Conservation (phyloP, 257 asterid species). For the Solanum sitiens region DNA sequence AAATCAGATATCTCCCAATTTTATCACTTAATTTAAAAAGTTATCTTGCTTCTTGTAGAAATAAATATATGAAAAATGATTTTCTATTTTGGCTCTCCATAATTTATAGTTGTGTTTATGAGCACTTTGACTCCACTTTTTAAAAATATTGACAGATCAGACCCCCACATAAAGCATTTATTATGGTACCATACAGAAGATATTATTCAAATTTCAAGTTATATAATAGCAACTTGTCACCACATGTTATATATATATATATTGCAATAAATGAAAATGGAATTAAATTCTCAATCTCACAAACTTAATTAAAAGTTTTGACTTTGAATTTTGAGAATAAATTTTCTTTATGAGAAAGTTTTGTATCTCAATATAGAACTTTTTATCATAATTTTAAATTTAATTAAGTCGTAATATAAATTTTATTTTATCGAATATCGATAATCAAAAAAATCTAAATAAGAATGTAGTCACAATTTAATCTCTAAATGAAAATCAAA, state of each 20-base stretch:
- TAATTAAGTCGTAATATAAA: not conserved
- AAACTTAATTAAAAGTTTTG: not conserved
- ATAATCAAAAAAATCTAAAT: not conserved
- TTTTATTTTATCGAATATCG: not conserved
- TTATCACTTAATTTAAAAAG: not conserved
- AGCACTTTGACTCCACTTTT: not conserved
- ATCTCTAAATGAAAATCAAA: not conserved
- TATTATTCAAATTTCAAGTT: not conserved
- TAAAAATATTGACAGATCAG: not conserved
- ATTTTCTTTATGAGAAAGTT: not conserved
- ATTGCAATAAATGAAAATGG: not conserved
- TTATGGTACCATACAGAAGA: not conserved
- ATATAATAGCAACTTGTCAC: not conserved
- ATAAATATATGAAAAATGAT: too few relatives aligned
- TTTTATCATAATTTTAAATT: not conserved
- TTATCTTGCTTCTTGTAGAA: not conserved
- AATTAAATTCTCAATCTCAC: not conserved
- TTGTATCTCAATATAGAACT: accelerated
- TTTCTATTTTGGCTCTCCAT: not conserved
- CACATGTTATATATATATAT: not conserved
- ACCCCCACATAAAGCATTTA: not conserved
- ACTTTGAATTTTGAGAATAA: not conserved
- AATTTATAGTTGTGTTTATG: not conserved
- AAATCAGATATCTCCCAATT: not conserved
- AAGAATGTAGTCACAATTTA: not conserved